Percentiles rank a stretch among this genome's conserved stretches.
phyloP scores from a whole-genome alignment of 148 eudicot genomes.

The Camellia lanceoleosa region DNA sequence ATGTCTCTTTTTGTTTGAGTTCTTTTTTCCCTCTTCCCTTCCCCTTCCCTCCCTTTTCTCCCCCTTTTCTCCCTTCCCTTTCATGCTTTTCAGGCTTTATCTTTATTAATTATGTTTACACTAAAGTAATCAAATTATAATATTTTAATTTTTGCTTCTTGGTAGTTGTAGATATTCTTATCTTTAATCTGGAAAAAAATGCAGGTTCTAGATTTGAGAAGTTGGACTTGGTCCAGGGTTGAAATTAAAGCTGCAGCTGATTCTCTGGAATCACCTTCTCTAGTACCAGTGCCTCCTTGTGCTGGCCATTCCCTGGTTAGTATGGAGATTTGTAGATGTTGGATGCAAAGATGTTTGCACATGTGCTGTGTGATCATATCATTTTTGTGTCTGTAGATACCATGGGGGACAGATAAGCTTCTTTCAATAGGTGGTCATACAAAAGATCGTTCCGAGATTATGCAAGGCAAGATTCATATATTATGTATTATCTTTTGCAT shows the following conservation, averaged over 20 bases:
- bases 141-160: constrained; percentile 7
- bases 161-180: constrained; percentile 6
- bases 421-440: constrained; percentile 90
- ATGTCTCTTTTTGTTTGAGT: neutral
- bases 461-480: constrained; percentile 54
- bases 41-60: neutral
- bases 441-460: constrained; percentile 77
- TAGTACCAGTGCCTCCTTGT: constrained; percentile 55
- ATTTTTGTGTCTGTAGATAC: constrained; percentile 46
- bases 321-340: constrained; percentile 16
- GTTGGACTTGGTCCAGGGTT: constrained; percentile 90
- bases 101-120: neutral
- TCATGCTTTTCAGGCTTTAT: too few species aligned
- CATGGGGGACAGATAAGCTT: constrained; percentile 90
- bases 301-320: constrained; percentile 97
- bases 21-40: too few species aligned
- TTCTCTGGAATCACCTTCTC: constrained; percentile 44
- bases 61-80: too few species aligned
- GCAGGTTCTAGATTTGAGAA: constrained; percentile 87
- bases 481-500: neutral
- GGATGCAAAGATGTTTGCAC: neutral
- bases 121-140: neutral
- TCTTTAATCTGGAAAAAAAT: constrained; percentile 22
- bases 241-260: constrained; percentile 59
- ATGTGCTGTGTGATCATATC: neutral